Conservation (phyloP, 208 protist species). For the Leishmania tropica region DNA sequence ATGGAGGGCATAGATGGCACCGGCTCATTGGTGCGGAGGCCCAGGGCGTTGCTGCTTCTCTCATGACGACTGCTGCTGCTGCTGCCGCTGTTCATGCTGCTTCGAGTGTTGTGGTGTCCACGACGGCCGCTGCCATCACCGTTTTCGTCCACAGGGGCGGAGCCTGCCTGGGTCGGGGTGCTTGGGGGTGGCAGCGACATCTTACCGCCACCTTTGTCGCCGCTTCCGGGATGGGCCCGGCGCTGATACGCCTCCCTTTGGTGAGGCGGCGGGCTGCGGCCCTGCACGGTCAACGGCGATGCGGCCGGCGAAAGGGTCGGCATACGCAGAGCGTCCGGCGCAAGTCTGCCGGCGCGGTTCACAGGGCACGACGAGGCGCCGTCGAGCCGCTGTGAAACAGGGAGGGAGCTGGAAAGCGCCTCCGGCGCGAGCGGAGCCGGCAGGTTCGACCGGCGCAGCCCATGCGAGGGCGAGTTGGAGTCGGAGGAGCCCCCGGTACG, state of each 20-base stretch:
- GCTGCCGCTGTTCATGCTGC: not conserved
- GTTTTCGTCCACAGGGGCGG: not conserved
- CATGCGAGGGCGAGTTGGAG: constrained; percentile 2
- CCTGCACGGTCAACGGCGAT: constrained; percentile 4
- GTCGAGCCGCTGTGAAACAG: constrained; percentile 3
- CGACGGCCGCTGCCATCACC: not conserved
- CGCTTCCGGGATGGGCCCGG: not conserved
- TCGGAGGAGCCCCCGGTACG: constrained; percentile 7
- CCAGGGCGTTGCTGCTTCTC: not conserved
- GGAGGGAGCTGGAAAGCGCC: constrained; percentile 3
- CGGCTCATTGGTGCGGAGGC: not conserved
- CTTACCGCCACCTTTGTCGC: not conserved
- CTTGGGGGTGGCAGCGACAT: not conserved
- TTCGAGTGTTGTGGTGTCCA: not conserved
- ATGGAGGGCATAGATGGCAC: constrained; percentile 2
- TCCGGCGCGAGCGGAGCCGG: constrained; percentile 13
- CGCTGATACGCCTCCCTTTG: constrained; percentile 1
- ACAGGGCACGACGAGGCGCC: constrained; percentile 14
- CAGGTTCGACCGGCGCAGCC: constrained; percentile 9
- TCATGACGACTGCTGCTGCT: not conserved
- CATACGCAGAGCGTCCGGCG: constrained; percentile 14
- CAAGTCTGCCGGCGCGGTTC: not conserved
- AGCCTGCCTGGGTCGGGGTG: not conserved
- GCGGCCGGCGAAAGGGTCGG: constrained; percentile 10
- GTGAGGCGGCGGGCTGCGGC: constrained; percentile 14